A percentile compares a stretch with the other conserved stretches of the same genome.
phyloP scores from a whole-genome alignment of 2,329 filamentous ascomycete species.

The Hypoxylon sp. region DNA sequence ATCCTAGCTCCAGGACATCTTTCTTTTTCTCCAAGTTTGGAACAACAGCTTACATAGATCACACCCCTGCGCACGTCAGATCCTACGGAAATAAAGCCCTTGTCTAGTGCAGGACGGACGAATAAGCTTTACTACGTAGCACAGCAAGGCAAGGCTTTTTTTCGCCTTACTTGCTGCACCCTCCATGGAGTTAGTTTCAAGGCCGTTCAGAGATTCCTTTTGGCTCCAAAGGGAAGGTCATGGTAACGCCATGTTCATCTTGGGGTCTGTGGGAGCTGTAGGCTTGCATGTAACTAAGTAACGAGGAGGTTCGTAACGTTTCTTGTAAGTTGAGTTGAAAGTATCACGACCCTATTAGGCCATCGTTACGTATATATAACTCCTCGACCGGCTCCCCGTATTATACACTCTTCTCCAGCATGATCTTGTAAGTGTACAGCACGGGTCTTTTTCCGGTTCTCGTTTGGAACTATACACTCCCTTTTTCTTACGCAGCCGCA shows the following conservation, averaged over 20 bases:
- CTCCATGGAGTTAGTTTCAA: slow-evolving; percentile 33
- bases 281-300: slow-evolving; percentile 32
- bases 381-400: slow-evolving; percentile 25
- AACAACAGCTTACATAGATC: slow-evolving; percentile 26
- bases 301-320: slow-evolving; percentile 36
- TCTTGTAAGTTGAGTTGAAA: slow-evolving; percentile 34
- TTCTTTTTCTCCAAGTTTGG: slow-evolving; percentile 31
- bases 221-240: slow-evolving; percentile 33
- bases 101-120: slow-evolving; percentile 24
- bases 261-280: slow-evolving; percentile 16
- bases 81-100: slow-evolving; percentile 37
- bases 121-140: slow-evolving; percentile 27
- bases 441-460: slow-evolving; percentile 37
- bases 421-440: slow-evolving; percentile 22
- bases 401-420: slow-evolving; percentile 16
- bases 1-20: slow-evolving; percentile 25
- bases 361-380: slow-evolving; percentile 36
- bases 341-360: slow-evolving; percentile 19
- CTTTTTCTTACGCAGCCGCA: slow-evolving; percentile 36
- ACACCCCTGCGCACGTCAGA: slow-evolving; percentile 20
- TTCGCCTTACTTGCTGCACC: slow-evolving; percentile 24
- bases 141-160: slow-evolving; percentile 12
- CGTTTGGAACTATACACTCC: slow-evolving; percentile 41
- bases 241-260: slow-evolving; percentile 12
- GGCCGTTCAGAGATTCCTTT: slow-evolving; percentile 17